Base-by-base conservation (phyloP, 331 rosid species). In the Spiraea crenata region DNA sequence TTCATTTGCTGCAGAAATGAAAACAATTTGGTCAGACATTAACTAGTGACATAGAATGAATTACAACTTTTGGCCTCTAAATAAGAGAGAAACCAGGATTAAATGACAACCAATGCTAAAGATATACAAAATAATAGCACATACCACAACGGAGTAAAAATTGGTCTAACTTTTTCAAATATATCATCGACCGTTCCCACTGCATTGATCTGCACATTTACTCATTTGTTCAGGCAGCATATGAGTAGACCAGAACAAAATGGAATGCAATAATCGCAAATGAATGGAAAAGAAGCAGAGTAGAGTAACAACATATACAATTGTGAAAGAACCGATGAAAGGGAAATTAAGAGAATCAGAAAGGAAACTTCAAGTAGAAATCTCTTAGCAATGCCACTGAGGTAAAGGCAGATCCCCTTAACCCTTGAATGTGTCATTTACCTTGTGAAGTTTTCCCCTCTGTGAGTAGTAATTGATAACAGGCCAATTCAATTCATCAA, bases 101-200 rank as follows among this genome's bases (percentile, higher is more conserved):
- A 14, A 54, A 1, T 12, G 50, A 39, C 63, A 54, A 51, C 8
- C 14, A 46, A 46, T 10, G 37, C 9, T 11, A 9, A 50, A 63
- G 47, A 66, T 35, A 38, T 10, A 13, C 34, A 17, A 48, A 11
- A 63, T 47, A 72, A 47, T 8, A 41, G 69, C 9, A 66, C 65
- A 69, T 84, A 91, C 99, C 96, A 82, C 82, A 64, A 76, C 8
- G 80, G 54, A 39, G 79, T 83, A 72, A 91, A 93, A 82, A 83
- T 54, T 64, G 87, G 99, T 63, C 82, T 79, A 83, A 93, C 99
- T 67, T 86, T 84, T 76, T 93, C 87, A 80, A 91, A 93, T 84
- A 93, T 85, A 81, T 91, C 90, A 79, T 89, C 96, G 41, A 51
- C 95, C 4, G 90, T 81, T 79, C 99, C 99, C 58, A 91, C 89